phyloP scores from a whole-genome alignment of 1,139 yeast species.

The Magnusiomyces fungicola region DNA sequence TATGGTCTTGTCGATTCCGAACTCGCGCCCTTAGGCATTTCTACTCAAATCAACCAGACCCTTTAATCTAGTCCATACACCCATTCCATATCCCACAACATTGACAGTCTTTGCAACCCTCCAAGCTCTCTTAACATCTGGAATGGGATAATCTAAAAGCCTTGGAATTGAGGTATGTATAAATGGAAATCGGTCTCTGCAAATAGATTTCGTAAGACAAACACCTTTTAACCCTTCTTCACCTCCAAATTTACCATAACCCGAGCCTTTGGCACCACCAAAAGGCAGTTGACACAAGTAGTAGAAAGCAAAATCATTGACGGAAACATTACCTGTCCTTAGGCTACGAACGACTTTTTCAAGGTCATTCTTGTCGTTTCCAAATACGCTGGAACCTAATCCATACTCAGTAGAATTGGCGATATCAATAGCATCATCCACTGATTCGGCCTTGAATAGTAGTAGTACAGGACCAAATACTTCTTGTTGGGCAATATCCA shows the following conservation, averaged over 20 bases:
- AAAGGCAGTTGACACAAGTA: constrained; percentile 94
- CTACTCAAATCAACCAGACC: constrained; percentile 41
- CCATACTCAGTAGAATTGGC: constrained; percentile 90
- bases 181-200: constrained; percentile 73
- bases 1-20: background rate
- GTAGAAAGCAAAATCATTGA: constrained; percentile 93
- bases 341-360: constrained; percentile 56
- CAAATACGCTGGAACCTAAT: constrained; percentile 85
- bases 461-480: constrained; percentile 89
- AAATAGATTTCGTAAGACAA: constrained; percentile 77
- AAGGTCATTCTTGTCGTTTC: constrained; percentile 45
- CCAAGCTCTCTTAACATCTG: constrained; percentile 80
- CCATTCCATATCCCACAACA: constrained; percentile 70
- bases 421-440: constrained; percentile 63
- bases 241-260: constrained; percentile 96
- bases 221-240: constrained; percentile 90
- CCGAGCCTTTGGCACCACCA: constrained; percentile 89
- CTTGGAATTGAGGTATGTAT: constrained; percentile 75
- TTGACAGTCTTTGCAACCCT: constrained; percentile 72
- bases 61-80: constrained; percentile 59
- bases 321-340: constrained; percentile 85
- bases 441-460: constrained; percentile 59
- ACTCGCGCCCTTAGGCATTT: constrained; percentile 4
- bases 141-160: constrained; percentile 85
- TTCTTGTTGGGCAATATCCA: constrained; percentile 81